Percentiles rank a stretch among this genome's conserved stretches.
These are phyloP conservation scores for Linnemannia schmuckeri DNA, from an alignment of 192 early-diverging fungal genomes.

Conservation along the genomic window DNA sequence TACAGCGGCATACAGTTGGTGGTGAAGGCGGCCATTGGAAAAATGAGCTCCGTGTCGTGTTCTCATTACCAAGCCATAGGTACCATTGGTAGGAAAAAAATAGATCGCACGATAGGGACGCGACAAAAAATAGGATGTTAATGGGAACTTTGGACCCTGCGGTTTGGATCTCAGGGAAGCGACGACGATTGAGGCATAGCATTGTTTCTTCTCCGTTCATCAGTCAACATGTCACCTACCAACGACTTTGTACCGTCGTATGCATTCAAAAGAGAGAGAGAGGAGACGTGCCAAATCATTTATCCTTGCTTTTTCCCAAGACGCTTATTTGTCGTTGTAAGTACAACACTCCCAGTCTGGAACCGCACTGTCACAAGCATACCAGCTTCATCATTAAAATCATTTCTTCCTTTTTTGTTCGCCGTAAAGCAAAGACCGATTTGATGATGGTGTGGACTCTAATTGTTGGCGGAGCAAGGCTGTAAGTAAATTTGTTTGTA, in stretches of 20 bases:
- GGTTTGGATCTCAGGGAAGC: not conserved
- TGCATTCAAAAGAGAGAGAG: not conserved
- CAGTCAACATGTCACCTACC: no score
- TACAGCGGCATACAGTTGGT: not conserved
- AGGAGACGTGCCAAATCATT: no score
- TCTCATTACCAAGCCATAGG: not conserved
- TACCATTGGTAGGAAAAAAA: not conserved
- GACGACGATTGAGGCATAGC: not conserved
- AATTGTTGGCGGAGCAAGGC: no score
- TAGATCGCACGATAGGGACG: not conserved
- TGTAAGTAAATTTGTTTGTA: no score
- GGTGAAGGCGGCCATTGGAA: not conserved
- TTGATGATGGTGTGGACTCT: no score
- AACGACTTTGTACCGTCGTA: no score
- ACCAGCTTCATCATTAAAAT: not conserved
- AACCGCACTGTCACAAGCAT: not conserved
- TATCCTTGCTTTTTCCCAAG: not conserved
- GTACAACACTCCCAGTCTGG: not conserved
- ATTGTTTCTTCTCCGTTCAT: not conserved
- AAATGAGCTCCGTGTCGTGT: not conserved
- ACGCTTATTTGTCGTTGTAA: not conserved
- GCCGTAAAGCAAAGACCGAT: no score
- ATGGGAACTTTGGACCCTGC: not conserved
- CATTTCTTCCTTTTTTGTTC: no score
- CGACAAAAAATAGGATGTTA: not conserved